These are phyloP conservation scores for Lagenaria siceraria DNA, from an alignment of 306 rosid genomes.

Conservation along the genomic window DNA sequence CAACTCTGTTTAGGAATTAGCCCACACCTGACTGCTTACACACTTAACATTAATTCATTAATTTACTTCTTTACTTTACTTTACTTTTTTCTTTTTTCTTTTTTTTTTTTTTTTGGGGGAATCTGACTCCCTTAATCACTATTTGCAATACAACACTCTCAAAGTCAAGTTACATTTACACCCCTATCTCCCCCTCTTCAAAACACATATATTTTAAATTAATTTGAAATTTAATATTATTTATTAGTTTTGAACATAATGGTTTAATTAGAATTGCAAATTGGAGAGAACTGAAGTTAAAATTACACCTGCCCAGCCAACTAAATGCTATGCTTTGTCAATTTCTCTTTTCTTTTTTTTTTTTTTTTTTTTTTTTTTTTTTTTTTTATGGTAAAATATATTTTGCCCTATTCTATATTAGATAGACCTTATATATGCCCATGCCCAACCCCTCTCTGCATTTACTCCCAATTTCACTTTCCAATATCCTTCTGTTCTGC, in stretches of 20 bases:
- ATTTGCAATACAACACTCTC: background rate
- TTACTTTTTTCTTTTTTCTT: background rate
- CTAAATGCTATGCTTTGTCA: background rate
- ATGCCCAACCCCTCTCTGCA: background rate
- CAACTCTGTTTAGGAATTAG: slow-evolving; percentile 2
- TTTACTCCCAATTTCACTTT: background rate
- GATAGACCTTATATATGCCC: background rate
- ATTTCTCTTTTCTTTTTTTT: background rate
- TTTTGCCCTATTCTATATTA: background rate
- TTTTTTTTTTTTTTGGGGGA: background rate
- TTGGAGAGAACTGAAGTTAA: background rate
- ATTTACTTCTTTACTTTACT: background rate
- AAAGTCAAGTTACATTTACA: background rate
- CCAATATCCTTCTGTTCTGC: background rate
- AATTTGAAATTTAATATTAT: too few relatives aligned
- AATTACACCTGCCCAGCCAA: background rate
- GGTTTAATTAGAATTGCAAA: background rate
- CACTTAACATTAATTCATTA: background rate
- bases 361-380: background rate
- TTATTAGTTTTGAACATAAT: too few relatives aligned
- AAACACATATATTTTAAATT: too few relatives aligned
- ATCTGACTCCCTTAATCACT: background rate
- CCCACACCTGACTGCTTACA: background rate
- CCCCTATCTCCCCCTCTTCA: background rate
- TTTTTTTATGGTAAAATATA: background rate